These are phyloP conservation scores for Malus hybrid DNA, from an alignment of 331 rosid species.

Conservation along the genomic window DNA sequence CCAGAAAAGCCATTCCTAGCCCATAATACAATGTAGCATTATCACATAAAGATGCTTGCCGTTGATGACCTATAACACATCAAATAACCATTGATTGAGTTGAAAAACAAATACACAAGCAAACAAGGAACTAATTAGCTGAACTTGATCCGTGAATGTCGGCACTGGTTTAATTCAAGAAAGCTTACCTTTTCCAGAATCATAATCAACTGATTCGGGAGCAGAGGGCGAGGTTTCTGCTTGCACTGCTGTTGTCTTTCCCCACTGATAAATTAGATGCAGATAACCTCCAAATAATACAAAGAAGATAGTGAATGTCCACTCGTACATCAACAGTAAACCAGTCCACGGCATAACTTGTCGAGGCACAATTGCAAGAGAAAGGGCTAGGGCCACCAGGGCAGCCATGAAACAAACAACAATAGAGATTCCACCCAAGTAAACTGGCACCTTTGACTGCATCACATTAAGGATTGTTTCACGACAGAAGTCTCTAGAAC, in stretches of 20 bases:
- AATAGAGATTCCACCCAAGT: slow-evolving; percentile 76
- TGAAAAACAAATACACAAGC: background rate
- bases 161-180: background rate
- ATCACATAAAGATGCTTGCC: slow-evolving; percentile 56
- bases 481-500: slow-evolving; percentile 15
- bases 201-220: slow-evolving; percentile 48
- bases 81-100: background rate
- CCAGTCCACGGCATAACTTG: slow-evolving; percentile 99
- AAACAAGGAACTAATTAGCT: background rate
- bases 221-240: slow-evolving; percentile 36
- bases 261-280: slow-evolving; percentile 66
- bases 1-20: slow-evolving; percentile 78
- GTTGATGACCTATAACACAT: slow-evolving; percentile 66
- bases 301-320: slow-evolving; percentile 79
- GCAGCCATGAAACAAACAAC: slow-evolving; percentile 56
- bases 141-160: background rate
- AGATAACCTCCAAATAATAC: slow-evolving; percentile 74
- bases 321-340: slow-evolving; percentile 90
- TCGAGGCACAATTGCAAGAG: slow-evolving; percentile 66
- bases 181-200: slow-evolving; percentile 71
- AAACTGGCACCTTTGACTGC: slow-evolving; percentile 66
- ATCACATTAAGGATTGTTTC: slow-evolving; percentile 30
- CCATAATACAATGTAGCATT: slow-evolving; percentile 58
- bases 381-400: slow-evolving; percentile 51
- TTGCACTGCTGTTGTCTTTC: slow-evolving; percentile 46